phyloP scores from a whole-genome alignment of 768 basidiomycete species.

The Lactarius sp. region DNA sequence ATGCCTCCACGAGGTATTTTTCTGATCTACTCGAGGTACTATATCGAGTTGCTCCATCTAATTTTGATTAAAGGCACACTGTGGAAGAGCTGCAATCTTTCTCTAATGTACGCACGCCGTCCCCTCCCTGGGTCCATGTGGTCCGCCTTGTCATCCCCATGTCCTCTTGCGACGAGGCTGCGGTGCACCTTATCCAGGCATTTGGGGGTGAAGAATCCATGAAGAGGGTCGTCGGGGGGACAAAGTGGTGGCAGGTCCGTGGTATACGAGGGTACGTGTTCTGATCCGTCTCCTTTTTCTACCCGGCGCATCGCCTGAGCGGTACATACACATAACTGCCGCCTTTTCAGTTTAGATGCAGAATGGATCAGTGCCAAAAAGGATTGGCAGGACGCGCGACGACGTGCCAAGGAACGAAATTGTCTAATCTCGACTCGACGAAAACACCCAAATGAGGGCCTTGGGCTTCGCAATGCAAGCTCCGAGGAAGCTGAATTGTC shows the following conservation, averaged over 20 bases:
- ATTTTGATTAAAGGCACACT: conserved; percentile 52
- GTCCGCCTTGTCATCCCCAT: conserved; percentile 69
- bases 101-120: conserved; percentile 74
- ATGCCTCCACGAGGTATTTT: conserved; percentile 61
- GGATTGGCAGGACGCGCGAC: conserved; percentile 70
- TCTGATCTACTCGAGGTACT: not conserved
- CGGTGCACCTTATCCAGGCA: conserved; percentile 63
- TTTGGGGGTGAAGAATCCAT: conserved; percentile 79
- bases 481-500: not conserved
- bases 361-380: conserved; percentile 88
- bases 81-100: conserved; percentile 83
- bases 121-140: conserved; percentile 80
- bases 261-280: conserved; percentile 64
- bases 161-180: conserved; percentile 70
- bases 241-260: conserved; percentile 98
- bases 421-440: not conserved
- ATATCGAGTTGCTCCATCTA: not conserved
- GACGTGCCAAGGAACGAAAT: conserved; percentile 39
- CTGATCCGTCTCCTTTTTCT: conserved; percentile 20
- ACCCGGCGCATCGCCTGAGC: not conserved
- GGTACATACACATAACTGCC: not conserved
- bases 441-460: not conserved
- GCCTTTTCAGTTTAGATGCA: conserved; percentile 57
- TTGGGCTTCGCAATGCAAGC: not conserved
- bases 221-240: conserved; percentile 73